Evolutionary conservation across 148 eudicot species (phyloP).

Genomic region (Limonium bicolor): DNA sequence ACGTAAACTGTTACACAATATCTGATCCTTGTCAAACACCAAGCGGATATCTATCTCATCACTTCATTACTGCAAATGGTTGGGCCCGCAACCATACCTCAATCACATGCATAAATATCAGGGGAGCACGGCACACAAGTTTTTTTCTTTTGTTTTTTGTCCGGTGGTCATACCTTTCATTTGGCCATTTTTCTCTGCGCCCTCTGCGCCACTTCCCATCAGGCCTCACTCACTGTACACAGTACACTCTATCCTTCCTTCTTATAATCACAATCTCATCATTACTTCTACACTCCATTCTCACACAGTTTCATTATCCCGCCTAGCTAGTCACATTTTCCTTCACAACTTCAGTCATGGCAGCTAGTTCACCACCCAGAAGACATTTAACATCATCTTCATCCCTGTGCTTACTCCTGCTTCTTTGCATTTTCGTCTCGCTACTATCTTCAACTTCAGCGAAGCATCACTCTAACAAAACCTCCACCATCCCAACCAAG

Average conservation of each 20-base stretch:
- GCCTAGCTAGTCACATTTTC: constrained; percentile 2
- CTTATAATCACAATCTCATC: background rate
- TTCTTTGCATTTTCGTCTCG: constrained; percentile 9
- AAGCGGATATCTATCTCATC: no score
- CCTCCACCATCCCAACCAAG: constrained; percentile 23
- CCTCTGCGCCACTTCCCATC: constrained; percentile 3
- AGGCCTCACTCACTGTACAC: no score
- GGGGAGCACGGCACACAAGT: no score
- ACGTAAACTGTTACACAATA: no score
- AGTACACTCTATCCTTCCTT: no score
- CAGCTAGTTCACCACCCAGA: constrained; percentile 1
- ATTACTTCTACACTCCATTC: background rate
- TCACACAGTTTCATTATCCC: background rate
- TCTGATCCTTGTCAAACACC: no score
- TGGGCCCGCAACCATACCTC: no score
- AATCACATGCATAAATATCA: no score
- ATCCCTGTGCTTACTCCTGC: constrained; percentile 7
- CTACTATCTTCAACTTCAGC: constrained; percentile 1
- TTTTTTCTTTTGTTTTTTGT: no score
- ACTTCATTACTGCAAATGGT: no score
- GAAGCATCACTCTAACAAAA: constrained; percentile 7
- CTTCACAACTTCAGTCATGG: background rate
- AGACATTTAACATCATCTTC: constrained; percentile 2
- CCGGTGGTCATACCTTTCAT: no score
- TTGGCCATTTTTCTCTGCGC: no score